Conservation (phyloP, 2,329 filamentous ascomycete species). For the Epichloe gansuensis region DNA sequence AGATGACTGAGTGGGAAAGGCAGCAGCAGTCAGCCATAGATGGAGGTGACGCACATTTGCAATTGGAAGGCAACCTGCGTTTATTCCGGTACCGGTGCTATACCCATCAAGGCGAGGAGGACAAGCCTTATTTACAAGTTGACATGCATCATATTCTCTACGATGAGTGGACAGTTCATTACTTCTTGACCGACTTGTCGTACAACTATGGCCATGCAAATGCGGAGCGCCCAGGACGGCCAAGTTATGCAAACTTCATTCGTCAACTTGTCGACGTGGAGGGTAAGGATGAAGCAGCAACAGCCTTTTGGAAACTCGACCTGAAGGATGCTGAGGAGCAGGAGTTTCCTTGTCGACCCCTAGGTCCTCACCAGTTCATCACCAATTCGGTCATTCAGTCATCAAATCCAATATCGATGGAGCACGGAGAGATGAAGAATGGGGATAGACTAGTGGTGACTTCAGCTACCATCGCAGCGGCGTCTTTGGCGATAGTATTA, state of each 20-base stretch:
- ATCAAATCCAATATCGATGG: neutral
- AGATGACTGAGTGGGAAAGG: neutral
- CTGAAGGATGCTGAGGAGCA: neutral
- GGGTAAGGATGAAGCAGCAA: neutral
- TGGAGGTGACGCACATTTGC: neutral
- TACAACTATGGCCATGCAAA: neutral
- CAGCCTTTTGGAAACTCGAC: neutral
- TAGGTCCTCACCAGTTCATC: neutral
- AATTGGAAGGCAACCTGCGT: neutral
- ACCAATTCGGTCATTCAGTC: neutral
- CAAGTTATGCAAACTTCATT: neutral
- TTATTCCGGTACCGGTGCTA: neutral
- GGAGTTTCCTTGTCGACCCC: neutral
- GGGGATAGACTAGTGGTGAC: neutral
- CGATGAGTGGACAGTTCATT: neutral
- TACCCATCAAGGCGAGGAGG: neutral
- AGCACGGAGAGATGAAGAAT: neutral
- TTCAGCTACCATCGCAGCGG: neutral
- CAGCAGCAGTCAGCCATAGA: neutral
- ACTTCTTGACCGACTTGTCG: neutral
- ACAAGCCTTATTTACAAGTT: neutral
- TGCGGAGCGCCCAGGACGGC: neutral
- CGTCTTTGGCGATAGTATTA: neutral
- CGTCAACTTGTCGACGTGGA: neutral
- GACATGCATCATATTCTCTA: neutral